These are phyloP conservation scores for Lachnellula willkommii DNA, from an alignment of 2,329 filamentous ascomycete species.

Conservation along the genomic window DNA sequence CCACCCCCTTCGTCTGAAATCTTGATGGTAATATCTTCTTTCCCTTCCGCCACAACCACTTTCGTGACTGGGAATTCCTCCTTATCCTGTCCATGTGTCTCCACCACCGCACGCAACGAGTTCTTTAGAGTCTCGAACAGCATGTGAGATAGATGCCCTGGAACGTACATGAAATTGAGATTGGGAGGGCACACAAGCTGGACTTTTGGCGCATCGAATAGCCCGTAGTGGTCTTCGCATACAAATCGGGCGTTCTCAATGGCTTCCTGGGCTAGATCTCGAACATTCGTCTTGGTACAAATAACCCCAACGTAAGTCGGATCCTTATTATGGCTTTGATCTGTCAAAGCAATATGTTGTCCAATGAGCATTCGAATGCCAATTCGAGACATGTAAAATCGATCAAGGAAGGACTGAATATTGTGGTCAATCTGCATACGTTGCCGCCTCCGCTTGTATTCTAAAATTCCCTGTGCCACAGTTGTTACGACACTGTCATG, in stretches of 20 bases:
- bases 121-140: conserved; percentile 99
- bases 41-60: conserved; percentile 94
- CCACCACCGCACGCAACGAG: conserved; percentile 91
- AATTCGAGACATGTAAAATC: conserved; percentile 99
- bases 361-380: conserved; percentile 99
- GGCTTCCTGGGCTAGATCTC: conserved; percentile 89
- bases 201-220: conserved; percentile 94
- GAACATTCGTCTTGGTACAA: conserved; percentile 96
- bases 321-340: conserved; percentile 83
- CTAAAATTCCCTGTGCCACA: conserved; percentile 93
- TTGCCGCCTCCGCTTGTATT: conserved; percentile 95
- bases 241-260: conserved; percentile 99
- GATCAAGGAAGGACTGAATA: conserved; percentile 95
- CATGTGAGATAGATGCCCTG: conserved; percentile 98
- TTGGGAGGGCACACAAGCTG: conserved; percentile 93
- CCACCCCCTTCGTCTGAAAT: conserved; percentile 95
- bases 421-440: conserved; percentile 97
- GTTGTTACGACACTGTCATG: conserved; percentile 98
- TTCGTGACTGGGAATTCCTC: conserved; percentile 96
- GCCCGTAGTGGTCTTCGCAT: conserved; percentile 95
- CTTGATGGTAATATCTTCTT: conserved; percentile 99
- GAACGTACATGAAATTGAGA: conserved; percentile 98
- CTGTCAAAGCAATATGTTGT: conserved; percentile 93
- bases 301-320: conserved; percentile 97
- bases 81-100: conserved; percentile 90